phyloP scores from a whole-genome alignment of 768 basidiomycete genomes.

The Leccinum imitatum region DNA sequence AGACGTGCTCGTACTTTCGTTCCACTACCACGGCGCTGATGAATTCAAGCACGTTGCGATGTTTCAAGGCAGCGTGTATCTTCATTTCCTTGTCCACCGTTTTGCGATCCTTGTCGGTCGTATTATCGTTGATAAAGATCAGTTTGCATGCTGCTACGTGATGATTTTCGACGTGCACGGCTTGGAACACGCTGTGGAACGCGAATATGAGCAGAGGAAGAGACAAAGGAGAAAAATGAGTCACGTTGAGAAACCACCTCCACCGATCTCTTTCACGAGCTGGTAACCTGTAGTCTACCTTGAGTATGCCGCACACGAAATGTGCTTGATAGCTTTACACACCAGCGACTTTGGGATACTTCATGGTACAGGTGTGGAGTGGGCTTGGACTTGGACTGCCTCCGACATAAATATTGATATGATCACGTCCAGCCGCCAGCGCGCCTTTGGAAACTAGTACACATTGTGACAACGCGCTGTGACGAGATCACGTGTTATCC shows the following conservation, averaged over 20 bases:
- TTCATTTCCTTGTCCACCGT: slow-evolving; percentile 89
- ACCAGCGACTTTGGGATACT: slow-evolving; percentile 36
- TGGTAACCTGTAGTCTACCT: slow-evolving; percentile 52
- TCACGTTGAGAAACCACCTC: slow-evolving; percentile 85
- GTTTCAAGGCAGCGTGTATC: slow-evolving; percentile 79
- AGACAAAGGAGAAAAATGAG: neutral
- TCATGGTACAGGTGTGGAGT: slow-evolving; percentile 19
- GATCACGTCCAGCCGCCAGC: neutral
- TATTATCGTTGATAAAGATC: slow-evolving; percentile 59
- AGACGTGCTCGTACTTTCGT: slow-evolving; percentile 50
- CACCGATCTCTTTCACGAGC: slow-evolving; percentile 75
- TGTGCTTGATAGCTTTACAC: neutral
- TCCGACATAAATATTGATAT: slow-evolving; percentile 10
- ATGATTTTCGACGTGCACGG: slow-evolving; percentile 64
- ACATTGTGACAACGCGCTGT: slow-evolving; percentile 31
- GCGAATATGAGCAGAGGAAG: neutral
- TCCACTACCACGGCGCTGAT: slow-evolving; percentile 77
- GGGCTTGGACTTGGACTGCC: neutral
- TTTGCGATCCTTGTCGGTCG: slow-evolving; percentile 71
- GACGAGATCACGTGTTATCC: slow-evolving; percentile 17
- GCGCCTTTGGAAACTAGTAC: neutral
- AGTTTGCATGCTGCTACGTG: slow-evolving; percentile 88
- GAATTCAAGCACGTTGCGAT: slow-evolving; percentile 81
- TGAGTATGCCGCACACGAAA: neutral
- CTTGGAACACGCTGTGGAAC: slow-evolving; percentile 70